These are phyloP conservation scores for Prunella vulgaris DNA, from an alignment of 257 asterid species.

Conservation along the genomic window DNA sequence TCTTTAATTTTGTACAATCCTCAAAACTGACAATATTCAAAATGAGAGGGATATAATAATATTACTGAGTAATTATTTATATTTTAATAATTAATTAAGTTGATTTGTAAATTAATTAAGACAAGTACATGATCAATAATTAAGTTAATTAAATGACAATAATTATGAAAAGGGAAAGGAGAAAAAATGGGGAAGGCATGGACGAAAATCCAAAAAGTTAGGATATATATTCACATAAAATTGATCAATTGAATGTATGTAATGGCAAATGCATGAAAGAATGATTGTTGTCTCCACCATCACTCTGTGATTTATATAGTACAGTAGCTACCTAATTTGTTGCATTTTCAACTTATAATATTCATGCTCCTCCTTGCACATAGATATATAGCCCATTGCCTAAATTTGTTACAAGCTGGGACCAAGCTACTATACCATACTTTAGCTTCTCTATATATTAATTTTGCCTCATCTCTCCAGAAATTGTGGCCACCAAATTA, in stretches of 20 bases:
- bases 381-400: conserved; percentile 25
- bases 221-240: conserved; percentile 5
- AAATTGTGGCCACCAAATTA: conserved; percentile 6
- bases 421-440: conserved; percentile 29
- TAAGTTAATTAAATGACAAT: neutral
- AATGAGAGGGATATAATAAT: no score
- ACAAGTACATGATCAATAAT: no score
- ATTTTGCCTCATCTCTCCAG: neutral
- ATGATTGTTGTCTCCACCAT: conserved; percentile 29
- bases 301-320: conserved; percentile 15
- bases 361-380: conserved; percentile 14
- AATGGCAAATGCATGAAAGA: conserved; percentile 21
- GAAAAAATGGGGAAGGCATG: neutral
- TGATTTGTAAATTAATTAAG: neutral
- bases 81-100: neutral
- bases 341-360: conserved; percentile 26
- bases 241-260: conserved; percentile 7
- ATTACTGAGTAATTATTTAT: no score
- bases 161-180: neutral
- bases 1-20: no score
- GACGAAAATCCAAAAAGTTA: conserved; percentile 10
- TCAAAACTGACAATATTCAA: no score
- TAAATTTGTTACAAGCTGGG: conserved; percentile 32
- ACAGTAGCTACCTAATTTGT: conserved; percentile 22
- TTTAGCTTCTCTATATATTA: conserved; percentile 24